Evolutionary conservation across 2,329 filamentous ascomycete species (phyloP).

Genomic region (Botrytis fabae): DNA sequence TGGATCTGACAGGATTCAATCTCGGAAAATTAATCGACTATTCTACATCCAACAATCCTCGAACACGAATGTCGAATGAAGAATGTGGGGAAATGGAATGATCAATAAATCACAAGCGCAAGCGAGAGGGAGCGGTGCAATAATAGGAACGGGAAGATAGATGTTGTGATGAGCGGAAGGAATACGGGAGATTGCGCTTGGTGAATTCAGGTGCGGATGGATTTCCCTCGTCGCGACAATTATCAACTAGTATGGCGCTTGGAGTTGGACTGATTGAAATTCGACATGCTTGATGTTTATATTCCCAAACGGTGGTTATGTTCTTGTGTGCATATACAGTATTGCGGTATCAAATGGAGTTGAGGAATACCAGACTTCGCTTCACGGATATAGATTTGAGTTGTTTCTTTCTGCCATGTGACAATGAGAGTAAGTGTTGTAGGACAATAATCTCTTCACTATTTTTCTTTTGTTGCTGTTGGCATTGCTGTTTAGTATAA

Average conservation of each 20-base stretch:
- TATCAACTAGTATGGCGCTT: conserved; percentile 8
- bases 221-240: background rate
- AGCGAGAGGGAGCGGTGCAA: conserved; percentile 7
- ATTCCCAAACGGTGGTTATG: background rate
- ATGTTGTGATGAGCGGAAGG: conserved; percentile 4
- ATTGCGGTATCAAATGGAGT: conserved; percentile 1
- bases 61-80: background rate
- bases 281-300: conserved; percentile 3
- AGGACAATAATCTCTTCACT: background rate
- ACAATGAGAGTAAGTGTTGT: background rate
- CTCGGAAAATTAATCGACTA: background rate
- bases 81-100: background rate
- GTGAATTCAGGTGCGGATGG: background rate
- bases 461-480: background rate
- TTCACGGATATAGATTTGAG: conserved; percentile 9
- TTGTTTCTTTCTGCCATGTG: background rate
- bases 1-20: background rate
- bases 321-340: conserved; percentile 7
- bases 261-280: conserved; percentile 4
- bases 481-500: background rate
- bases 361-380: conserved; percentile 8
- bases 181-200: background rate
- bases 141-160: background rate
- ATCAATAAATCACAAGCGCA: conserved; percentile 2
- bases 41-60: background rate